Evolutionary conservation across 805 yeast genomes (phyloP).

Genomic region (Candida bentonensis): DNA sequence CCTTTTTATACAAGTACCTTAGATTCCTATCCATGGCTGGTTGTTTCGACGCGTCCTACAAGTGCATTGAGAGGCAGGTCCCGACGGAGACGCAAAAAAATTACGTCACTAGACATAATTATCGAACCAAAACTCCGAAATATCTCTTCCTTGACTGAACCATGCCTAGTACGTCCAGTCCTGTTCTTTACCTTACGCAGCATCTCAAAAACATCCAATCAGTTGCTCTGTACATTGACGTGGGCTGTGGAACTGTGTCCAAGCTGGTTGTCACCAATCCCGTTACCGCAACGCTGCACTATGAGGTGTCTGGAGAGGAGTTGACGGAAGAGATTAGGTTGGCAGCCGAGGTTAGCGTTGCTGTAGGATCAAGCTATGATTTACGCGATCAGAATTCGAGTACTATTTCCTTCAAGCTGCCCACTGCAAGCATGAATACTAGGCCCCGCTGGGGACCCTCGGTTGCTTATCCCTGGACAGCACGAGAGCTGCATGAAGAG

Average conservation of each 20-base stretch:
- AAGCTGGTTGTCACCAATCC: conserved; percentile 7
- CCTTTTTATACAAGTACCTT: background rate
- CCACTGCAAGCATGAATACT: background rate
- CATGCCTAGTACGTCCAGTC: too few relatives aligned
- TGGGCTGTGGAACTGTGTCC: conserved; percentile 5
- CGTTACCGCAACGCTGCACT: conserved; percentile 5
- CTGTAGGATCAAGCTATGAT: conserved; percentile 2
- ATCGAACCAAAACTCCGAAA: too few relatives aligned
- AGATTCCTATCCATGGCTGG: background rate
- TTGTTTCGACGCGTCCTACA: too few relatives aligned
- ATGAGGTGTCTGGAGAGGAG: background rate
- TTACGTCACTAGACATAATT: too few relatives aligned
- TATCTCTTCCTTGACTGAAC: too few relatives aligned
- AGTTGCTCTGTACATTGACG: conserved; percentile 9
- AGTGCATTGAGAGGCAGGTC: too few relatives aligned
- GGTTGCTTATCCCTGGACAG: conserved; percentile 3
- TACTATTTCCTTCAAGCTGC: conserved; percentile 5
- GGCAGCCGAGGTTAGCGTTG: conserved; percentile 8
- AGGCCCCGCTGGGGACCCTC: conserved; percentile 1
- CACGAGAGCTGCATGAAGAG: background rate
- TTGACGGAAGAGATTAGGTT: conserved; percentile 2
- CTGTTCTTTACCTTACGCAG: conserved; percentile 15
- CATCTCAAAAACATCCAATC: conserved; percentile 11
- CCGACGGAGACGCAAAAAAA: too few relatives aligned
- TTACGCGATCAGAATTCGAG: conserved; percentile 2